Evolutionary conservation across 1,139 yeast genomes (phyloP).

Genomic region (Lodderomyces elongisporus): DNA sequence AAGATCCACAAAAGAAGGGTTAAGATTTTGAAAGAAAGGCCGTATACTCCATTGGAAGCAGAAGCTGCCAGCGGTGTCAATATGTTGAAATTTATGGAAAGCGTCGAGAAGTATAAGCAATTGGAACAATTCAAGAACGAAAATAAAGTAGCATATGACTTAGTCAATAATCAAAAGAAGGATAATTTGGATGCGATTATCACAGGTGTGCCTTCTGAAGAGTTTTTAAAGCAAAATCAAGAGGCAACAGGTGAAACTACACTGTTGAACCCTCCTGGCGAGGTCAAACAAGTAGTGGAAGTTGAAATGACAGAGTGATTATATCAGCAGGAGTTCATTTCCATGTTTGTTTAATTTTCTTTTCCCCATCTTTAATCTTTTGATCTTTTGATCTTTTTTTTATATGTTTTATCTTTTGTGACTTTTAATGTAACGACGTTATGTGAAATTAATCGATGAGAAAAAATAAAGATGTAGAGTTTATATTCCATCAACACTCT

Average conservation of each 20-base stretch:
- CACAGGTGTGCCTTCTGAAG: slow-evolving; percentile 29
- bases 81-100: slow-evolving; percentile 57
- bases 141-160: slow-evolving; percentile 34
- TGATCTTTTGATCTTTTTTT: too few species aligned
- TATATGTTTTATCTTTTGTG: too few species aligned
- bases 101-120: slow-evolving; percentile 53
- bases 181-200: slow-evolving; percentile 39
- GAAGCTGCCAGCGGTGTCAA: slow-evolving; percentile 87
- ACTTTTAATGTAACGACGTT: too few species aligned
- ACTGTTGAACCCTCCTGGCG: too few species aligned
- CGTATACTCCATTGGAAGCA: slow-evolving; percentile 83
- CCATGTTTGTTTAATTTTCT: too few species aligned
- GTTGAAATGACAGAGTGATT: slow-evolving; percentile 20
- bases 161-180: slow-evolving; percentile 33
- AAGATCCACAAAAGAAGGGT: slow-evolving; percentile 86
- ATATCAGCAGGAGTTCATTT: too few species aligned
- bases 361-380: too few species aligned
- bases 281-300: too few species aligned
- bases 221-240: slow-evolving; percentile 12
- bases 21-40: slow-evolving; percentile 67
- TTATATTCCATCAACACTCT: too few species aligned
- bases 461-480: too few species aligned
- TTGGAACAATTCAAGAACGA: slow-evolving; percentile 36
- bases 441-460: too few species aligned
- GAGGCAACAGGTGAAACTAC: slow-evolving; percentile 4